Base-by-base conservation (phyloP, 192 early-diverging fungal species). In the Helicostylum pulchrum region DNA sequence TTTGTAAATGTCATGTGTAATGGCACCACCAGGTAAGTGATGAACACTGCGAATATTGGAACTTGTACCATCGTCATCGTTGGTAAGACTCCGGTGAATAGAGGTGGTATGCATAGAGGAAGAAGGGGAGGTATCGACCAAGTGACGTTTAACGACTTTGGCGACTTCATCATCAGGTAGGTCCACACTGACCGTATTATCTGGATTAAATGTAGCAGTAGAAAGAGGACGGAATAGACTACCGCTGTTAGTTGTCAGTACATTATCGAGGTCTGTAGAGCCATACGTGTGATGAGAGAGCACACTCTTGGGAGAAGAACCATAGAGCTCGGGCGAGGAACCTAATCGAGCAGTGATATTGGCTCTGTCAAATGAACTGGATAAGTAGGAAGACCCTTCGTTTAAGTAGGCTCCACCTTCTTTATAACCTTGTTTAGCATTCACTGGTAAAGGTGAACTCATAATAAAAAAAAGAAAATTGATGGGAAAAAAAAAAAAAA, bases 1-100 rank as follows among this genome's bases (percentile, higher is more conserved):
- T 78, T 92, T 88, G 70, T 97, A 97, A 62, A 97, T 89, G 47
- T 93, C 88, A 54, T 89, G 85, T 2, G 93, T 92, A 65, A 89
- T 90, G 56, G 90, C 88, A 34, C 90, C 92, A 30, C 87, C 87
- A 19, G 80, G 78, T 23, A 91, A 61, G n/a, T 74, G 72, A 65
- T 74, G 72, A n/a, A 66, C 34, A 58, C 67, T 43, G 19, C 31
- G 42, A 31, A 46, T 36, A 59, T 26, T 17, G 55, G 36, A 15
- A 5, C n/a, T 36, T 8, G 32, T 53, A 12, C 14, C 15, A 0
- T 57, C 32, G 7, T 49, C 54, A 15, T 21, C 48, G 9, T 46
- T n/a, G 7, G 14, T 19, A 9, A 47, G 32, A 9, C 55, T 64
- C 2, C 48, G 48, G 15, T 48, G 17, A n/a, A 59, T 34, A 12